Conservation (phyloP, 306 rosid genomes). For the Corylus avellana region DNA sequence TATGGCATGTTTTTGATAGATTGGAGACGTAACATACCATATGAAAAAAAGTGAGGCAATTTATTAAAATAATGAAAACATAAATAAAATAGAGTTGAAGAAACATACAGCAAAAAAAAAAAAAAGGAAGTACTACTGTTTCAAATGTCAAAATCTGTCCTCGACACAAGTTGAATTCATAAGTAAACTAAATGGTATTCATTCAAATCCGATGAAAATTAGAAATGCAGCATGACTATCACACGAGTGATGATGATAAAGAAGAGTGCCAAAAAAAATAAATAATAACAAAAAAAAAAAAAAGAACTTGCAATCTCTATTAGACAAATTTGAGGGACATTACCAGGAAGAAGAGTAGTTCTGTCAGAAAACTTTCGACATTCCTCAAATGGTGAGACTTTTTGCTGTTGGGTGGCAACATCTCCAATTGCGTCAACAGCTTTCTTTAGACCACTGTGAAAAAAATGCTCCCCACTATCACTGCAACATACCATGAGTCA, state of each 20-base stretch:
- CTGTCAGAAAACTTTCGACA: conserved; percentile 35
- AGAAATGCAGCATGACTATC: background rate
- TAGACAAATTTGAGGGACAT: conserved; percentile 1
- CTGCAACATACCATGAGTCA: conserved; percentile 31
- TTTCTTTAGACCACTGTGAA: conserved; percentile 34
- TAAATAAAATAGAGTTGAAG: background rate
- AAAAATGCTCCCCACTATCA: conserved; percentile 29
- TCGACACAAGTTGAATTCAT: background rate
- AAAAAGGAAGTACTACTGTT: background rate
- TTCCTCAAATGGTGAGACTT: conserved; percentile 24
- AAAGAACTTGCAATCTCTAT: background rate
- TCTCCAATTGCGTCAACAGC: conserved; percentile 16
- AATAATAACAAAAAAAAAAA: background rate
- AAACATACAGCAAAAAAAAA: background rate
- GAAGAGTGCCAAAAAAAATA: background rate
- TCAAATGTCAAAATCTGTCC: background rate
- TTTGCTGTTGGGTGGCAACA: conserved; percentile 22
- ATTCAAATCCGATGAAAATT: background rate
- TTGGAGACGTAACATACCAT: background rate
- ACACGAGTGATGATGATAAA: background rate
- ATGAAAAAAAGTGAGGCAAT: background rate
- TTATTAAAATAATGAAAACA: background rate
- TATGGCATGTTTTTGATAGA: background rate
- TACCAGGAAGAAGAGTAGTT: conserved; percentile 23
- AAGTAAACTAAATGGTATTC: background rate